Percentiles rank a stretch among this genome's conserved stretches.
Evolutionary conservation across 257 asterid species (phyloP).

Genomic region (Solanum bukasovii): DNA sequence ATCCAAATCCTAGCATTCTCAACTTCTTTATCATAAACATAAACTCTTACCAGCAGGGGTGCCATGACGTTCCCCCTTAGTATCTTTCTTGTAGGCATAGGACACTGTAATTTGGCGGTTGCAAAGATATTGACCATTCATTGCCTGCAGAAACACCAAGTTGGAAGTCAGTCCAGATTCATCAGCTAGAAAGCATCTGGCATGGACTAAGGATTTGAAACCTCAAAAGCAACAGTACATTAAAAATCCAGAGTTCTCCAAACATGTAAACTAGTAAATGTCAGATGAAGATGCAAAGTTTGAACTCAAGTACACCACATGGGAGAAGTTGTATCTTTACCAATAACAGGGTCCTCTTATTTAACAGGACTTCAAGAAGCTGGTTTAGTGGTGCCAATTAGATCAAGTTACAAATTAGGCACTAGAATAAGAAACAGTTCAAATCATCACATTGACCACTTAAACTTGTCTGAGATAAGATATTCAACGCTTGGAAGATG

Average conservation of each 20-base stretch:
- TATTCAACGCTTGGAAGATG: neutral
- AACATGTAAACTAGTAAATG: neutral
- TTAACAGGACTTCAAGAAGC: neutral
- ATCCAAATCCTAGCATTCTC: neutral
- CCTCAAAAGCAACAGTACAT: neutral
- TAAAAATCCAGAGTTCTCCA: neutral
- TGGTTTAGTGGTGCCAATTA: neutral
- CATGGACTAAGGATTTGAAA: neutral
- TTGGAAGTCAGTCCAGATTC: neutral
- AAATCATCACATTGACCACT: neutral
- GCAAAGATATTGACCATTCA: constrained; percentile 97
- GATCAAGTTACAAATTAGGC: neutral
- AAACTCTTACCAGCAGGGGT: constrained; percentile 76
- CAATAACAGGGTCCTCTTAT: neutral
- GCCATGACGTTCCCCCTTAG: constrained; percentile 97
- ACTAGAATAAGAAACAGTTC: neutral
- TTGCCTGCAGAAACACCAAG: constrained; percentile 41
- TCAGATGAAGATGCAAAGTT: neutral
- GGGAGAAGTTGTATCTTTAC: neutral
- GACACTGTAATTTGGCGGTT: constrained; percentile 95
- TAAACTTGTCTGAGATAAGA: neutral
- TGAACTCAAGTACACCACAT: neutral
- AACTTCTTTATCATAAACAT: neutral
- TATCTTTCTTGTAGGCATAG: constrained; percentile 95
- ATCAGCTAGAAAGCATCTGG: neutral